Evolutionary conservation across 495 filamentous ascomycete species (phyloP).

Genomic region (Letharia lupina): DNA sequence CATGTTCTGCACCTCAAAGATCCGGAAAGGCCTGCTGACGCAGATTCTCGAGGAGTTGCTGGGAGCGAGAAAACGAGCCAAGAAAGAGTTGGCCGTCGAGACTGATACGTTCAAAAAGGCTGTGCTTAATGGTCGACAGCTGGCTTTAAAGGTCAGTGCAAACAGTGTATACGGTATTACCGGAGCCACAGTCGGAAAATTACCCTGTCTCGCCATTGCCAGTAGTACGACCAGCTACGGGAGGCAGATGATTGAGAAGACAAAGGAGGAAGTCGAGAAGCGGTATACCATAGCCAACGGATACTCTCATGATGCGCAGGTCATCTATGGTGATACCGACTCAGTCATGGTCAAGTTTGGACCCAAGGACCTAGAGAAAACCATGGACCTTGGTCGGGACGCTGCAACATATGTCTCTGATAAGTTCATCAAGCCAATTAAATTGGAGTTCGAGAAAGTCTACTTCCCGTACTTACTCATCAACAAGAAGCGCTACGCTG

Average conservation of each 20-base stretch:
- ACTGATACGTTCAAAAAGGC: conserved; percentile 97
- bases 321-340: conserved; percentile 98
- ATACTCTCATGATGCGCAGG: conserved; percentile 84
- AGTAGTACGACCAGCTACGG: conserved; percentile 94
- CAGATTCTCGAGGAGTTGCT: conserved; percentile 94
- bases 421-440: conserved; percentile 94
- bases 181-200: conserved; percentile 88
- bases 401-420: conserved; percentile 77
- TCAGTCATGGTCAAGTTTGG: conserved; percentile 99
- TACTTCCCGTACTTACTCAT: conserved; percentile 98
- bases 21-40: conserved; percentile 84
- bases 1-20: conserved; percentile 79
- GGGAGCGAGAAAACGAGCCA: conserved; percentile 81
- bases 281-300: conserved; percentile 88
- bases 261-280: conserved; percentile 83
- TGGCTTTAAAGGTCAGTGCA: conserved; percentile 92
- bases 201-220: conserved; percentile 90
- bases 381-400: conserved; percentile 92
- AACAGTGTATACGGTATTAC: conserved; percentile 98
- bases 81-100: conserved; percentile 81
- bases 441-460: conserved; percentile 98
- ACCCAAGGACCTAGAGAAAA: conserved; percentile 66
- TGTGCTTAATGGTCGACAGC: conserved; percentile 91
- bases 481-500: conserved; percentile 99
- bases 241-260: conserved; percentile 97